Conservation (phyloP, 1,284 basidiomycete species). For the Ustilago nuda region DNA sequence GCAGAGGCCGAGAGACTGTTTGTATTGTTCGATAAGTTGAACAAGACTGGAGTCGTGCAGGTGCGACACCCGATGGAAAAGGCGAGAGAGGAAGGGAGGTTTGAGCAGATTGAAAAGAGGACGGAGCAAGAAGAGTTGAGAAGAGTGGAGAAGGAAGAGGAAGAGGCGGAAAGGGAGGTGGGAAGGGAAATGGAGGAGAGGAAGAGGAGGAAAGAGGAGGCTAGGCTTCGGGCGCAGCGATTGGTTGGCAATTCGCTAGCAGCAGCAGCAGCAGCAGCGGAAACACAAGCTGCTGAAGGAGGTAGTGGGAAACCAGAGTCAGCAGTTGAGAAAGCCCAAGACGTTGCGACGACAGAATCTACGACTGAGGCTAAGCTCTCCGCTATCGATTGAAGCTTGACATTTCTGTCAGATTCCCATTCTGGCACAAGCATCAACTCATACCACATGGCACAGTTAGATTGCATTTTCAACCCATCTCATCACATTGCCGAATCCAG, state of each 20-base stretch:
- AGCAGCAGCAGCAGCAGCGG: background rate
- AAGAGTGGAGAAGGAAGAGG: constrained; percentile 36
- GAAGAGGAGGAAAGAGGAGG: constrained; percentile 41
- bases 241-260: background rate
- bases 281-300: too few species aligned
- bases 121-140: constrained; percentile 30
- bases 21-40: constrained; percentile 60
- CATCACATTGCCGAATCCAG: background rate
- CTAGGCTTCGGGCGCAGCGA: constrained; percentile 26
- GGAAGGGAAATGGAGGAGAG: constrained; percentile 37
- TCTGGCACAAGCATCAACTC: too few species aligned
- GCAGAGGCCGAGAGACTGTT: constrained; percentile 59
- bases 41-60: constrained; percentile 57
- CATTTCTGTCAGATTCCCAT: background rate
- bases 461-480: background rate
- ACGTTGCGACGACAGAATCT: background rate
- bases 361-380: background rate
- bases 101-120: constrained; percentile 43
- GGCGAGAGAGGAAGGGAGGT: constrained; percentile 35
- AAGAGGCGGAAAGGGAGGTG: constrained; percentile 39
- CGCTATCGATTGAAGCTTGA: background rate
- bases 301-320: too few species aligned
- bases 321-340: too few species aligned
- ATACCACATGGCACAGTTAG: too few species aligned
- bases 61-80: constrained; percentile 51